Evolutionary conservation across 345 rosid species (phyloP).

Genomic region (Gossypium australe): DNA sequence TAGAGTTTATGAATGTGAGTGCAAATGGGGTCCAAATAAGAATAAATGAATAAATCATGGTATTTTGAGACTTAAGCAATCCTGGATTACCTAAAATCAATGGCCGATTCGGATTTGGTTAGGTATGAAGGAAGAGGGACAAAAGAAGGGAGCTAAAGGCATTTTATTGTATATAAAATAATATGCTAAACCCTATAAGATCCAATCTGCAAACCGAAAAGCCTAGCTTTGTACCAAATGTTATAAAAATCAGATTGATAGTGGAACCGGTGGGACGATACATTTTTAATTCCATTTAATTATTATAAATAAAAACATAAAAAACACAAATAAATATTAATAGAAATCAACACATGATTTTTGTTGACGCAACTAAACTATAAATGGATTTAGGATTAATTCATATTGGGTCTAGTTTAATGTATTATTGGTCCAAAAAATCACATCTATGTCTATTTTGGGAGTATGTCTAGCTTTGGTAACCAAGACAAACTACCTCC

Average conservation of each 20-base stretch:
- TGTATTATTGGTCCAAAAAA: no score
- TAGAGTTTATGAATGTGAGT: background rate
- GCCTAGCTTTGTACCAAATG: background rate
- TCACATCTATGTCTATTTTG: no score
- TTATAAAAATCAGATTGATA: background rate
- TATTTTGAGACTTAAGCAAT: slow-evolving; percentile 2
- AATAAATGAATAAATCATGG: background rate
- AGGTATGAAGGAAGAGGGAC: background rate
- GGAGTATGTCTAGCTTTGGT: no score
- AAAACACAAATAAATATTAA: no score
- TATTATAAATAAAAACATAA: no score
- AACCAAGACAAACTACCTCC: no score
- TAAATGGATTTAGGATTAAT: no score
- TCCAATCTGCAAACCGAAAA: background rate
- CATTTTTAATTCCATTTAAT: no score
- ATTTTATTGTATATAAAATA: background rate
- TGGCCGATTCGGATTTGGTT: background rate
- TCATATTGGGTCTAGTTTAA: no score
- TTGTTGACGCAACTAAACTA: no score
- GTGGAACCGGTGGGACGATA: background rate
- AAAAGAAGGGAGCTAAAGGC: background rate
- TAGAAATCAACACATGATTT: no score
- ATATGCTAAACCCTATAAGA: background rate
- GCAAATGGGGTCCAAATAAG: background rate
- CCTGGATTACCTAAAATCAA: background rate